A percentile compares a stretch with the other conserved stretches of the same genome.
Evolutionary conservation across 805 yeast genomes (phyloP).

Genomic region (Kuraishia hungarica): DNA sequence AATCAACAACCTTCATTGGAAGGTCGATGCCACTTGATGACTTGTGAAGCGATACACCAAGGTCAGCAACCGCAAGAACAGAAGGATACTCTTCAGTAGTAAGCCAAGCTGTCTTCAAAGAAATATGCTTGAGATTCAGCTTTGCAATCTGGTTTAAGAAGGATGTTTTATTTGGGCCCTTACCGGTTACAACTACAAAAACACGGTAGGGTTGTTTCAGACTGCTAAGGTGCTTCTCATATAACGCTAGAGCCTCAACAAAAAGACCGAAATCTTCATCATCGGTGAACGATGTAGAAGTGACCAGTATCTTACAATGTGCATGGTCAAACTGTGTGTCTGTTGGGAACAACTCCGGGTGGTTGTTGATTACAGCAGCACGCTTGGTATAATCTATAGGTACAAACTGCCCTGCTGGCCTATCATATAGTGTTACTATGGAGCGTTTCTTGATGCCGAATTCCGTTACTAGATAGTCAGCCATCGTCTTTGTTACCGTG

Average conservation of each 20-base stretch:
- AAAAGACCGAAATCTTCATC: conserved; percentile 82
- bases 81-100: conserved; percentile 70
- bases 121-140: conserved; percentile 35
- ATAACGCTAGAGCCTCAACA: conserved; percentile 55
- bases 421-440: conserved; percentile 68
- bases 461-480: conserved; percentile 41
- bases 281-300: conserved; percentile 91
- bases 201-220: conserved; percentile 33
- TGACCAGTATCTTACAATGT: conserved; percentile 58
- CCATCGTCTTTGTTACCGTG: conserved; percentile 77
- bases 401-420: conserved; percentile 65
- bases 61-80: conserved; percentile 66
- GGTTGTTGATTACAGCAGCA: conserved; percentile 24
- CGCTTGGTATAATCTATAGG: conserved; percentile 32
- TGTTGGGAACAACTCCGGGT: conserved; percentile 21
- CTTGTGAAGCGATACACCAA: conserved; percentile 84
- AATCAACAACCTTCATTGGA: conserved; percentile 95
- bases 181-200: conserved; percentile 85
- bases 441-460: conserved; percentile 43
- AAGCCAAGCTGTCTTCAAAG: conserved; percentile 68
- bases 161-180: conserved; percentile 70
- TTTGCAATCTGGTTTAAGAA: conserved; percentile 40
- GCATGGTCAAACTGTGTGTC: conserved; percentile 22
- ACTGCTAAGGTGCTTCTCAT: conserved; percentile 32
- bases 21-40: conserved; percentile 91